Evolutionary conservation across 352 stramenopile species (phyloP).

Genomic region (Phytophthora sansomeana): DNA sequence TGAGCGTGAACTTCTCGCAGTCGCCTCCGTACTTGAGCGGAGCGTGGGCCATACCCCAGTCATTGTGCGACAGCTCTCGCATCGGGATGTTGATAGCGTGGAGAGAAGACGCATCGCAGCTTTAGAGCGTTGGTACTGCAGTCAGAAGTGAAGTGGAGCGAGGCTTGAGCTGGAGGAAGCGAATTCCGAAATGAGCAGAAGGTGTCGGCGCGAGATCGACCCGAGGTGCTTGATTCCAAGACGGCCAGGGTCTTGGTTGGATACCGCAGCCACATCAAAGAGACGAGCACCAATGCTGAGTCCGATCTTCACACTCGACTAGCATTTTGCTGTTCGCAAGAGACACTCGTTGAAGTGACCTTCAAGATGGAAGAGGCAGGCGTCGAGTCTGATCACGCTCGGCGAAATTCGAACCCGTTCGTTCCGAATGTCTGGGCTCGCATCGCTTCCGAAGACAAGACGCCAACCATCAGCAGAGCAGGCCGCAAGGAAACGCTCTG

Average conservation of each 20-base stretch:
- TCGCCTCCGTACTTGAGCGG: constrained; percentile 61
- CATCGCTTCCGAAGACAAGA: not conserved
- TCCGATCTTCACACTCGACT: constrained; percentile 1
- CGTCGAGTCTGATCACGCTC: constrained; percentile 4
- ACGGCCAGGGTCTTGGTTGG: not conserved
- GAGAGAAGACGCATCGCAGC: constrained; percentile 27
- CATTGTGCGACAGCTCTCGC: constrained; percentile 36
- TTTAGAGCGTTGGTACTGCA: constrained; percentile 28
- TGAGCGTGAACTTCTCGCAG: constrained; percentile 63
- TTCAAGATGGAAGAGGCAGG: constrained; percentile 11
- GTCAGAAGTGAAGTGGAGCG: constrained; percentile 5
- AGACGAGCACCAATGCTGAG: not conserved
- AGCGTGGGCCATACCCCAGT: constrained; percentile 51
- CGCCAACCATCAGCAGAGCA: no score
- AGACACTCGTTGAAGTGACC: constrained; percentile 15
- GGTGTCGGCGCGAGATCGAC: not conserved
- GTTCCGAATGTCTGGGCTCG: constrained; percentile 16
- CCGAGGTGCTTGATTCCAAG: not conserved
- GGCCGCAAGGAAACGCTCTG: constrained; percentile 1
- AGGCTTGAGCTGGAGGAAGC: constrained; percentile 30
- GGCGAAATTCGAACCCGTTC: constrained; percentile 14
- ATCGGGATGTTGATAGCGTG: constrained; percentile 56
- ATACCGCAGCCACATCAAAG: not conserved
- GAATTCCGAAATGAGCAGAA: constrained; percentile 39
- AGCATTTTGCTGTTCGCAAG: constrained; percentile 29